These are phyloP conservation scores for Lojkania enalia DNA, from an alignment of 2,329 filamentous ascomycete species.

Conservation along the genomic window DNA sequence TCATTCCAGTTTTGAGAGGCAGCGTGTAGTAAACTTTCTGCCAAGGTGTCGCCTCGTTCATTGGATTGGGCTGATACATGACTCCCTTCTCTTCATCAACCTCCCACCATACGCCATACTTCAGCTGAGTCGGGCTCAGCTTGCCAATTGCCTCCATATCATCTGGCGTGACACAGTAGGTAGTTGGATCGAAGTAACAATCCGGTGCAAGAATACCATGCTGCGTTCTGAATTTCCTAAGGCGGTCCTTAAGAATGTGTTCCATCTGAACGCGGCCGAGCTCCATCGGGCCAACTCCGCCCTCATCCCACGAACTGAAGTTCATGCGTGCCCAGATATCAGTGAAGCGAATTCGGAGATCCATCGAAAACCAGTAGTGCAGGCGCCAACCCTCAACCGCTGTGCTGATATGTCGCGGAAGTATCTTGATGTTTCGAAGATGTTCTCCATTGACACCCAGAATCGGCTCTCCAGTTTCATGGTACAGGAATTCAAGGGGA, in stretches of 20 bases:
- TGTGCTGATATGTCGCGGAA: conserved; percentile 1
- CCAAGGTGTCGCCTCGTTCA: background rate
- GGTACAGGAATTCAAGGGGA: too few relatives aligned
- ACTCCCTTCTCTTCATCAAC: background rate
- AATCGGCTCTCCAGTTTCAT: too few relatives aligned
- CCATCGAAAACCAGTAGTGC: background rate
- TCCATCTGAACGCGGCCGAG: background rate
- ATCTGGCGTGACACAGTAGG: background rate
- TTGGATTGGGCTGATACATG: background rate
- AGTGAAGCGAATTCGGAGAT: background rate
- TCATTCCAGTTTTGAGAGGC: background rate
- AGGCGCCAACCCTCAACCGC: conserved; percentile 2
- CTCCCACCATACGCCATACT: background rate
- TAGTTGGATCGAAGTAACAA: background rate
- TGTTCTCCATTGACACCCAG: conserved; percentile 3
- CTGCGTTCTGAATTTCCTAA: background rate
- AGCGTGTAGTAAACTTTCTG: background rate
- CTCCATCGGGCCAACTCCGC: background rate
- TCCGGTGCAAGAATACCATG: background rate
- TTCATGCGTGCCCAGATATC: conserved; percentile 1
- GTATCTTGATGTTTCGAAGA: background rate
- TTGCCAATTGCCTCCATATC: background rate
- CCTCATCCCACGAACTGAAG: background rate
- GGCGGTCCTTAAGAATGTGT: background rate
- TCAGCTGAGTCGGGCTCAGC: background rate